Base-by-base conservation (phyloP, 208 protist species). In the Trypanosomatidae sp. region DNA sequence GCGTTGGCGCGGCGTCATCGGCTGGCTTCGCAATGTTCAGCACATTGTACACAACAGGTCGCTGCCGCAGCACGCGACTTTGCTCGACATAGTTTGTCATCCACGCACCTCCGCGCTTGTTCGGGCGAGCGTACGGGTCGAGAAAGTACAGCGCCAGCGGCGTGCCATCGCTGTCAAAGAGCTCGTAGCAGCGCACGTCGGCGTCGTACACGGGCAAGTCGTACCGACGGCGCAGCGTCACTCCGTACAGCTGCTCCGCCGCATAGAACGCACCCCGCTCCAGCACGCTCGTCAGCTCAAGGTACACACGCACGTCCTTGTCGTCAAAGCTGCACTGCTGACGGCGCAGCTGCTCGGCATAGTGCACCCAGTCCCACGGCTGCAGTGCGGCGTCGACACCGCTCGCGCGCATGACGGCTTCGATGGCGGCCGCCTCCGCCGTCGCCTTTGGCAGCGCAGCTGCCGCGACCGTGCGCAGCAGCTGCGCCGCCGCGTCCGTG, bases 71-170 rank as follows among this genome's bases (percentile, higher is more conserved):
- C 24, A 59, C 19, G 18, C 10, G 26, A 8, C 56, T 43, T 48
- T 78, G 69, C 26, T 53, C 22, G 6, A 69, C 60, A 44, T 66
- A 78, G 49, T 53, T 66, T 32, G 58, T 70, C 63, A 72, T 72
- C 66, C 70, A 79, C 39, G 65, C 65, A 2, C 70, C 70, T 43
- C 65, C 70, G 26, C 60, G 48, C 56, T 79, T 79, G 58, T 60
- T 74, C 7, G 63, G 37, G 33, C 70, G 64, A 6, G 67, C 56
- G 49, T 59, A 79, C 8, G 60, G 60, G 51, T 79, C 70, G 5
- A 71, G 37, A 47, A 60, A 71, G 56, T 55, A 79, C 24, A 74
- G 60, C 11, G 70, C 64, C 19, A 79, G 38, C 18, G 57, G 30
- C 3, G 42, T 56, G 49, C 41, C 56, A 4, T 52, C 49, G 37